Percentiles rank a stretch among this genome's conserved stretches.
These are phyloP conservation scores for Myrica gale DNA, from an alignment of 306 rosid genomes.

Conservation along the genomic window DNA sequence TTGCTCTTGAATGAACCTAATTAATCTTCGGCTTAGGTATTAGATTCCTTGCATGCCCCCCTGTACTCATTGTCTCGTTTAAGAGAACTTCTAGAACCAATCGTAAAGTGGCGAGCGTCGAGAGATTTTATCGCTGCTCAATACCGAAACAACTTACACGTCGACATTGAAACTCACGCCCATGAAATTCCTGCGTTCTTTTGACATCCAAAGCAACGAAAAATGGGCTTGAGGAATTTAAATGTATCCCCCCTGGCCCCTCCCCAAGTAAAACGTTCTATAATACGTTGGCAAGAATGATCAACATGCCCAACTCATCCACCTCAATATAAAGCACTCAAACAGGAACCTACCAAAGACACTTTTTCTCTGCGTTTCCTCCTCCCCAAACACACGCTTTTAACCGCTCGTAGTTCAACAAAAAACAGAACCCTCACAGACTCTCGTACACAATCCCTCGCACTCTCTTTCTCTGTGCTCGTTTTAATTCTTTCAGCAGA, in stretches of 20 bases:
- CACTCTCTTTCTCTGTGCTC: background rate
- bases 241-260: background rate
- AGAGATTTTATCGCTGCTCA: constrained; percentile 5
- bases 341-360: constrained; percentile 2
- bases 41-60: constrained; percentile 16
- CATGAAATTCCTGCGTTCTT: background rate
- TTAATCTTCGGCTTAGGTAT: background rate
- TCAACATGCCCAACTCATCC: constrained; percentile 1
- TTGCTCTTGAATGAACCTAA: constrained; percentile 8
- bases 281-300: constrained; percentile 31
- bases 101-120: background rate
- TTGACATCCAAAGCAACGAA: background rate
- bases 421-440: constrained; percentile 21
- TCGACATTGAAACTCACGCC: constrained; percentile 37
- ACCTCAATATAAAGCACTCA: background rate
- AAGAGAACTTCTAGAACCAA: background rate
- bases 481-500: constrained; percentile 10
- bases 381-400: constrained; percentile 28
- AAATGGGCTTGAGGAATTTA: background rate
- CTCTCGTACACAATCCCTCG: constrained; percentile 3
- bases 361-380: background rate
- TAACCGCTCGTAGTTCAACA: constrained; percentile 8
- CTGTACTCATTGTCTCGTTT: background rate
- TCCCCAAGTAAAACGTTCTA: constrained; percentile 26
- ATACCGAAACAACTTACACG: background rate